phyloP scores from a whole-genome alignment of 768 basidiomycete species.

The Suillus fuscotomentosus region DNA sequence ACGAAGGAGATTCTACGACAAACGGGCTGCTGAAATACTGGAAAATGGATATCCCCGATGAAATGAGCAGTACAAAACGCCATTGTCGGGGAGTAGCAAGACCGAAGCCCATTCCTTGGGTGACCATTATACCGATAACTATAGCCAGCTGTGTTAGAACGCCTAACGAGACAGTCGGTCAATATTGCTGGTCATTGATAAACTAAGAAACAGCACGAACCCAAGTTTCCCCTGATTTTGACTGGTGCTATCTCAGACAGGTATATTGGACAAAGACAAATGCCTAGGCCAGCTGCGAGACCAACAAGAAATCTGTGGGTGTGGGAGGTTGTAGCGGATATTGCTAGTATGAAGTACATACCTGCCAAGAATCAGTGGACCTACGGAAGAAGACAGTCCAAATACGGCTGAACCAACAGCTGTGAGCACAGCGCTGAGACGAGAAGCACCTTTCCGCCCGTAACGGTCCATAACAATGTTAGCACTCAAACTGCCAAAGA shows the following conservation, averaged over 20 bases:
- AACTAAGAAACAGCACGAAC: conserved; percentile 34
- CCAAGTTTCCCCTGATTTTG: conserved; percentile 71
- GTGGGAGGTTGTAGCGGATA: background rate
- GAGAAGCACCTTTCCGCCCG: conserved; percentile 70
- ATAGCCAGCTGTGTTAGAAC: conserved; percentile 82
- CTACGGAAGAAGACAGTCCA: conserved; percentile 56
- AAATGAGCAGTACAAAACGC: conserved; percentile 69
- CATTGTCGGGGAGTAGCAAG: conserved; percentile 68
- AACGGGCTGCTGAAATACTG: conserved; percentile 56
- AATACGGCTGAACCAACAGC: conserved; percentile 64
- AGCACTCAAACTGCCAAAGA: conserved; percentile 70
- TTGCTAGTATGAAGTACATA: conserved; percentile 25
- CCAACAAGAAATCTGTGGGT: conserved; percentile 58
- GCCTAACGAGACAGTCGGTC: conserved; percentile 37
- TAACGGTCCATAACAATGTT: conserved; percentile 66
- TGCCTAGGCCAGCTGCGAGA: conserved; percentile 67
- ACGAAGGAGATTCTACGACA: conserved; percentile 72
- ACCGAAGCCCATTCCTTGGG: conserved; percentile 72
- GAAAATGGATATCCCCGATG: conserved; percentile 48
- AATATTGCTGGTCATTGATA: background rate
- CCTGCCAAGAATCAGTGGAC: conserved; percentile 65
- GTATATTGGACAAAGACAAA: conserved; percentile 82
- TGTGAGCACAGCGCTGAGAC: conserved; percentile 54
- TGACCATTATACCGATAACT: conserved; percentile 84
- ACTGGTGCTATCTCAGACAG: conserved; percentile 83